Base-by-base conservation (phyloP, 768 basidiomycete genomes). In the Russula olivacea region DNA sequence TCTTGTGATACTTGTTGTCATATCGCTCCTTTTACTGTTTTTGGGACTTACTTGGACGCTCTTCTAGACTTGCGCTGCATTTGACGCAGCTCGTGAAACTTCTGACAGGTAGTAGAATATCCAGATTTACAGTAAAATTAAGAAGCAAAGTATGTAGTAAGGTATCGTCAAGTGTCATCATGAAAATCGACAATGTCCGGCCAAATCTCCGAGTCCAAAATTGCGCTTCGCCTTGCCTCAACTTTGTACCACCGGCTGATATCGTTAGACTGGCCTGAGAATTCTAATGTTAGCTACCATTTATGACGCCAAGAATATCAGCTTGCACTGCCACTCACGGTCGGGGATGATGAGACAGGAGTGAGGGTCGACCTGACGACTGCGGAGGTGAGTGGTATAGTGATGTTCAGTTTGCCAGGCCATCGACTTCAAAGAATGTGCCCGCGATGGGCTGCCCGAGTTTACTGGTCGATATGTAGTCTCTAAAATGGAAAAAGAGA, bases 391-490 rank as follows among this genome's bases (percentile, higher is more conserved):
- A 81, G 69, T 47, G 81, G 75, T 48, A 83, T 70, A 32, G 81
- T 76, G 48, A 70, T 75, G 25, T 83, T 84, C 11, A 81, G n/a
- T n/a, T 83, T 12, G 82, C 77, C 4, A 78, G 78, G 28, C 89
- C 89, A 68, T 84, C 82, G 68, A 89, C 91, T 6, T 80, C 82
- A 69, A 90, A 81, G 76, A 90, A 93, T 64, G 77, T 86, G 48
- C 77, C 86, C 30, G 85, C 88, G 49, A 89, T 76, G 54, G 88
- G 73, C 28, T 75, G 68, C 28, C 86, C 87, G 9, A 91, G 75
- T 40, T 80, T 79, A 64, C 81, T 80, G 36, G 73, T 72, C 70
- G 76, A 72, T 52, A 83, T 79, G 71, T 91, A 91, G 23, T 75
- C 77, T 30, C 74, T 74, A 68, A 89, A 76, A 70, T 83, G 78